Conservation (phyloP, 306 rosid genomes). For the Medicago ruthenica region DNA sequence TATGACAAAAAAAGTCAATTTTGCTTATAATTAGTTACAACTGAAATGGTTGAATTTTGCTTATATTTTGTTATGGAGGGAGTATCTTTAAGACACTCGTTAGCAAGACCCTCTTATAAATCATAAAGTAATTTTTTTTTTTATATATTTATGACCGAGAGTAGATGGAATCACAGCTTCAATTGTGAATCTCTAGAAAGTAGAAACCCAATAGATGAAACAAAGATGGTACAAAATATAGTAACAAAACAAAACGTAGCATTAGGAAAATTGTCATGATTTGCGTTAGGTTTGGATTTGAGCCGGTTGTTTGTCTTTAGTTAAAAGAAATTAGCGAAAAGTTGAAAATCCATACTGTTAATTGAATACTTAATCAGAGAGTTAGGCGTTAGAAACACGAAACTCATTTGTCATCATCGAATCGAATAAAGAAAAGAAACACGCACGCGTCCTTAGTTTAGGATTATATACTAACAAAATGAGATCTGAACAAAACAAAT, state of each 20-base stretch:
- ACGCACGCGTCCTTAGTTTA: not conserved
- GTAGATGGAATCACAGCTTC: too few relatives aligned
- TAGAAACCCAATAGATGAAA: too few relatives aligned
- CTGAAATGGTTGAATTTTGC: too few relatives aligned
- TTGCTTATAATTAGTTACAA: too few relatives aligned
- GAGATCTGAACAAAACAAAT: not conserved
- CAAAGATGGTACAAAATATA: too few relatives aligned
- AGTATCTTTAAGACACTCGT: too few relatives aligned
- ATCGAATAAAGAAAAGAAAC: not conserved
- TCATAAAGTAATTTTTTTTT: too few relatives aligned
- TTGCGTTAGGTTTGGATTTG: not conserved
- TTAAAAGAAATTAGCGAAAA: not conserved
- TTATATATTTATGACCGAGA: too few relatives aligned
- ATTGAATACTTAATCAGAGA: not conserved
- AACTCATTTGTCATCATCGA: not conserved
- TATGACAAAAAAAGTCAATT: too few relatives aligned
- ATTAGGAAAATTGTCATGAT: not conserved
- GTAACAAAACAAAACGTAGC: not conserved
- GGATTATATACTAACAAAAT: not conserved
- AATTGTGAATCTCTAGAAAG: too few relatives aligned
- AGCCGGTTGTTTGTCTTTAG: slow-evolving; percentile 13
- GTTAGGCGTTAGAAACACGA: slow-evolving; percentile 29
- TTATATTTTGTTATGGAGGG: too few relatives aligned
- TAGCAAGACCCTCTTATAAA: too few relatives aligned
- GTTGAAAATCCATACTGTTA: not conserved